Evolutionary conservation across 352 stramenopile species (phyloP), one percentile per base, ranked within the genome.

Genomic region (Globisporangium apiculatum): DNA sequence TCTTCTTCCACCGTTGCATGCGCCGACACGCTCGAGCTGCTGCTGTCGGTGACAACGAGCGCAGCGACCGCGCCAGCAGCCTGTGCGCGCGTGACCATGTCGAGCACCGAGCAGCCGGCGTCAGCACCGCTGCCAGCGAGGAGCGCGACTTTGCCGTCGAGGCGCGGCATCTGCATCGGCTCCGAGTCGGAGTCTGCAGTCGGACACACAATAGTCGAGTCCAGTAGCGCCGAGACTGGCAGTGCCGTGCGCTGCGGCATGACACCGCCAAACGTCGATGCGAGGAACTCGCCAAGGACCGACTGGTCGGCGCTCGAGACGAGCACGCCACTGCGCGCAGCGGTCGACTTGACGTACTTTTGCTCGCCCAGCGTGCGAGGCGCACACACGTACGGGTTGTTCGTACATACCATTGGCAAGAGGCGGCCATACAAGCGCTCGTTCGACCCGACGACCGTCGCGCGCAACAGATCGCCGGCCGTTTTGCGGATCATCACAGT

Each of bases 401-500:
- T 68, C 56, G 80, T 55, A 53, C 80, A 90, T 12, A 67, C 64
- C 61, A 90, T 83, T 5, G 80, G 73, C 15, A 87, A 64, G 12
- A 90, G 61, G 2, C 68, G 65, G 3, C 75, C 80, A n/a, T 71
- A 72, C 7, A 85, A 51, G 4, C 46, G 60, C 56, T 72, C 65
- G 8, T 65, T 51, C 9, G 51, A 40, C 10, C 63, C 64, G 2
- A 71, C 51, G 5, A 45, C 56, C 5, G 49, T 40, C 17, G 50
- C n/a, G 7, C 73, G 77, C 53, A 90, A 55, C 62, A 85, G 65
- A 3, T 78, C 66, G 0, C 80, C 77, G 1, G 57, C 80, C 36
- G 65, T 78, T 18, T 71, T 66, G 31, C 80, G 77, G 41, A 88
- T 73, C 77, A 88, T 88, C 55, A 86, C 67, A 4, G 73, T 75